Evolutionary conservation across 2,329 filamentous ascomycete species (phyloP), one percentile per base, ranked within the genome.

Genomic region (Pochonia chlamydosporia): DNA sequence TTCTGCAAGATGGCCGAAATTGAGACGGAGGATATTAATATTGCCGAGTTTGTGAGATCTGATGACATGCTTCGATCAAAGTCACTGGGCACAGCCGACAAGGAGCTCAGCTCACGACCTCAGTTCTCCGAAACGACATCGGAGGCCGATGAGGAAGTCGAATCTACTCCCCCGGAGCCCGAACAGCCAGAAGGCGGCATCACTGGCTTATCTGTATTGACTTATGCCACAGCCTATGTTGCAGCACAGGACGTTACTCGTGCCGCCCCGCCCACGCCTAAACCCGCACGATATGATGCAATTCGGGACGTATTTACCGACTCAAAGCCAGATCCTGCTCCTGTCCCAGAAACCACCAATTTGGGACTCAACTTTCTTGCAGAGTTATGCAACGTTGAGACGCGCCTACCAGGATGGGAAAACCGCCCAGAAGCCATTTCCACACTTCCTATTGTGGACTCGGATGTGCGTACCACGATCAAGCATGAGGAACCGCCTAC

Each of bases 221-320:
- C 57, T 6, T 63, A 61, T 44, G 63, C 63, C 21, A 54, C 59
- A 18, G 63, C 63, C 20, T 64, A 58, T 49, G 52, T 63, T 9
- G 58, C 58, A 41, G 60, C 62, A 10, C 54, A 63, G 44, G 57
- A 61, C 30, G 47, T 52, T 7, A 57, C 52, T 13, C 60, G 59
- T 43, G 52, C 52, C 4, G 52, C 58, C 5, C 54, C 56, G 14
- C 52, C 59, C 24, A 53, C 56, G 3, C 55, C 63, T 2, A 66
- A 66, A 49, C 57, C 56, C 24, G 60, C 61, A 44, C 60, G 61
- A 42, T 66, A 66, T 43, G 64, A 66, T 51, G 64, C 64, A n/a
- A 66, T 66, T 44, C 63, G 64, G n/a, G 69, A 72, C 48, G 63
- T 71, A 25, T 72, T 72, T 51, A 65, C 65, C 11, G 59, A 65